Percentiles rank a stretch among this genome's conserved stretches.
phyloP scores from a whole-genome alignment of 768 basidiomycete genomes.

The Boletus huronensis region DNA sequence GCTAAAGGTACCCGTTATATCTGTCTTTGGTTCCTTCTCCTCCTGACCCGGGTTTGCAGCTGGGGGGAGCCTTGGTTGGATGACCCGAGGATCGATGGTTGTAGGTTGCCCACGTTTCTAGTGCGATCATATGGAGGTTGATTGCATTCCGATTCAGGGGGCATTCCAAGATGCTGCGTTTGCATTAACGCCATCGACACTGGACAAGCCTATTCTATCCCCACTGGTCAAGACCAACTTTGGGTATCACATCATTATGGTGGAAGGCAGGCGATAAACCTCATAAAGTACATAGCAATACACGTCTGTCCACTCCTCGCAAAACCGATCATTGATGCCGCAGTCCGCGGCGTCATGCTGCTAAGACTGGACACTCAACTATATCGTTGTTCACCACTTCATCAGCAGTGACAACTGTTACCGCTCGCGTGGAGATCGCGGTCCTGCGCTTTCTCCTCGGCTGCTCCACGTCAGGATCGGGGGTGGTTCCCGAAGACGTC shows the following conservation, averaged over 20 bases:
- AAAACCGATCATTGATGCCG: neutral
- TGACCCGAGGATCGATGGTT: conserved; percentile 82
- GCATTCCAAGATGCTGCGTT: conserved; percentile 90
- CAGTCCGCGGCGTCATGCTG: conserved; percentile 12
- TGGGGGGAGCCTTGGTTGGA: conserved; percentile 86
- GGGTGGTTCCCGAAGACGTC: conserved; percentile 46
- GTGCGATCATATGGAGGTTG: neutral
- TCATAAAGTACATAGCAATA: conserved; percentile 21
- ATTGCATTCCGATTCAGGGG: conserved; percentile 36
- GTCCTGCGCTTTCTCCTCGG: conserved; percentile 40
- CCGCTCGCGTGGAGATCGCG: conserved; percentile 27
- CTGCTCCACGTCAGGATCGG: conserved; percentile 68
- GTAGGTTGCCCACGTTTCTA: conserved; percentile 35
- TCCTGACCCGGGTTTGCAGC: conserved; percentile 38
- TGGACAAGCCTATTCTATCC: conserved; percentile 73
- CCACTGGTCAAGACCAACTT: conserved; percentile 77
- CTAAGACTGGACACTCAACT: conserved; percentile 25
- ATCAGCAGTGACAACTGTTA: conserved; percentile 29
- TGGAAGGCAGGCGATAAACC: conserved; percentile 67
- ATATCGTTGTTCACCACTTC: conserved; percentile 34
- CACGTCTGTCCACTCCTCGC: conserved; percentile 10
- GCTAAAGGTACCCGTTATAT: conserved; percentile 58
- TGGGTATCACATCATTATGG: conserved; percentile 91
- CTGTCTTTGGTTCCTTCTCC: neutral
- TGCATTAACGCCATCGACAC: conserved; percentile 70